phyloP scores from a whole-genome alignment of 2,329 filamentous ascomycete species.

The Venturia effusa region DNA sequence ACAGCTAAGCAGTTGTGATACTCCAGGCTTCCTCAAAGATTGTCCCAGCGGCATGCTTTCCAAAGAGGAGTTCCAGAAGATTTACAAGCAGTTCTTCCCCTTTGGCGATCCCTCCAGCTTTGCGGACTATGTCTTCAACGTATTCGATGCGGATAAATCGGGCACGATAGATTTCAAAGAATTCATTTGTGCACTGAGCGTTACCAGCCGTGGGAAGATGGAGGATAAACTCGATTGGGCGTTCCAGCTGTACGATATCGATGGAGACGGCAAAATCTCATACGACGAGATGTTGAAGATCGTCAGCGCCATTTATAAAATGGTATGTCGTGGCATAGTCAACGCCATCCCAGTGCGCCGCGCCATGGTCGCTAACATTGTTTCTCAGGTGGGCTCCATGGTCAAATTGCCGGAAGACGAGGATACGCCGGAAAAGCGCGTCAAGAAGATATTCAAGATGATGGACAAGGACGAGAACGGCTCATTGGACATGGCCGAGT shows the following conservation, averaged over 20 bases:
- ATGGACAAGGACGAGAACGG: conserved; percentile 99
- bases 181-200: conserved; percentile 95
- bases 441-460: conserved; percentile 97
- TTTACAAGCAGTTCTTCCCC: conserved; percentile 98
- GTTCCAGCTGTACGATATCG: conserved; percentile 98
- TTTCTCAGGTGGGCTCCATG: conserved; percentile 82
- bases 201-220: conserved; percentile 96
- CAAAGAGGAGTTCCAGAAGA: conserved; percentile 99
- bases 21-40: conserved; percentile 87
- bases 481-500: conserved; percentile 91
- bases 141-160: conserved; percentile 95
- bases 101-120: conserved; percentile 96
- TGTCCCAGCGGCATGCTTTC: conserved; percentile 94
- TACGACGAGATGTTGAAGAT: conserved; percentile 99
- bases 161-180: conserved; percentile 99
- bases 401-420: conserved; percentile 97
- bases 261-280: conserved; percentile 96
- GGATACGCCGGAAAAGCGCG: conserved; percentile 96
- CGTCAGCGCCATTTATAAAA: conserved; percentile 99
- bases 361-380: conserved; percentile 15
- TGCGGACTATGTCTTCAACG: conserved; percentile 98
- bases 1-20: conserved; percentile 5
- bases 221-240: conserved; percentile 99
- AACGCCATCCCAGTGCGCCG: not conserved
- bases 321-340: conserved; percentile 50